Evolutionary conservation across 2,329 filamentous ascomycete species (phyloP).

Genomic region (Nannizzia gypsea): DNA sequence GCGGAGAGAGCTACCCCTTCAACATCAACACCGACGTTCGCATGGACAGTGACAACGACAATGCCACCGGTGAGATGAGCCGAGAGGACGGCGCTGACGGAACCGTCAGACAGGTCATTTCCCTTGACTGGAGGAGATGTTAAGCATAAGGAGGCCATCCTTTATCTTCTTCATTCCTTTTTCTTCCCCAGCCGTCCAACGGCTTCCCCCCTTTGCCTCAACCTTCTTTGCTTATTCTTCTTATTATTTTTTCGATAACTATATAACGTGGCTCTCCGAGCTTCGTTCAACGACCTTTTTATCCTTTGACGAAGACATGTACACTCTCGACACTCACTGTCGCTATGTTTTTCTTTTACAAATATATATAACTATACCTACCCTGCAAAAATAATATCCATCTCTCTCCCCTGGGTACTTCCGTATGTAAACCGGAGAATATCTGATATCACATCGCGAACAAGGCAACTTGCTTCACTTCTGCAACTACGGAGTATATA

Average conservation of each 20-base stretch:
- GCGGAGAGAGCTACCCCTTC: neutral
- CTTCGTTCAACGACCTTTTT: neutral
- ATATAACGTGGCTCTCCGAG: neutral
- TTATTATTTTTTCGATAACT: neutral
- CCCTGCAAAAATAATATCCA: neutral
- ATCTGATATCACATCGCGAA: neutral
- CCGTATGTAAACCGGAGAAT: neutral
- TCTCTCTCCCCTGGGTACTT: neutral
- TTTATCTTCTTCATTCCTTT: neutral
- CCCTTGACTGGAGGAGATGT: conserved; percentile 3
- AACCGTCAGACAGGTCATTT: neutral
- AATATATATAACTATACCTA: neutral
- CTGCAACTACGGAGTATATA: neutral
- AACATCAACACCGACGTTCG: conserved; percentile 5
- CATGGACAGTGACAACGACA: neutral
- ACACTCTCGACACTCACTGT: neutral
- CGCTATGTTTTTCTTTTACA: neutral
- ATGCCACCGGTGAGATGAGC: conserved; percentile 2
- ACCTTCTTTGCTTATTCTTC: neutral
- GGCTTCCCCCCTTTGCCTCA: neutral
- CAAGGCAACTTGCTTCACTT: neutral
- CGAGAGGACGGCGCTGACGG: neutral
- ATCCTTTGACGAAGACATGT: neutral
- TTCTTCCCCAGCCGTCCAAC: neutral
- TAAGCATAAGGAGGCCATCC: neutral